phyloP scores from a whole-genome alignment of 352 stramenopile genomes.

The Phytopythium montanum region DNA sequence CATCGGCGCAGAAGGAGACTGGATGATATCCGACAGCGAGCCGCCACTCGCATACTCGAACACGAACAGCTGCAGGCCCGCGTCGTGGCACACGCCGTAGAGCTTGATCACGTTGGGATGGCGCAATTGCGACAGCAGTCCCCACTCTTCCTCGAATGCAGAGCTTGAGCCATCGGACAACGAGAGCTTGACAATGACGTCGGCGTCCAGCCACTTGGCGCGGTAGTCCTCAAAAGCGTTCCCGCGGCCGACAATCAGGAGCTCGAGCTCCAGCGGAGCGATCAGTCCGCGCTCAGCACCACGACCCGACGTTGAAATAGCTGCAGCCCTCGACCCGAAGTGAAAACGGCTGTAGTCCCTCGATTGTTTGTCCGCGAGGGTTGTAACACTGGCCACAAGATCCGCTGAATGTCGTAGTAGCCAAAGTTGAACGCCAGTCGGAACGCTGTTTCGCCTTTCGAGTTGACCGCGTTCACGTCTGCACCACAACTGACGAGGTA shows the following conservation, averaged over 20 bases:
- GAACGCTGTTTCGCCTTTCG: too few species aligned
- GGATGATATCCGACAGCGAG: too few species aligned
- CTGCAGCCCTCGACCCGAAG: too few species aligned
- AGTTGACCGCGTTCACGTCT: too few species aligned
- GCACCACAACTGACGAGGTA: too few species aligned
- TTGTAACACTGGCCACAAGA: too few species aligned
- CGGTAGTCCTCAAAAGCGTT: neutral
- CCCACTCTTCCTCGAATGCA: neutral
- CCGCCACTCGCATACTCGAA: neutral
- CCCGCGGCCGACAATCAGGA: neutral
- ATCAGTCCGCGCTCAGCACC: neutral
- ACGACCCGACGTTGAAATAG: too few species aligned
- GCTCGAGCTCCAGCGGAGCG: neutral
- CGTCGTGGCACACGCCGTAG: neutral
- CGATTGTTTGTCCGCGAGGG: too few species aligned
- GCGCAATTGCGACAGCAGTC: neutral
- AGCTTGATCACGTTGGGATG: neutral
- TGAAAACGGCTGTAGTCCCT: too few species aligned
- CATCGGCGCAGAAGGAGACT: too few species aligned
- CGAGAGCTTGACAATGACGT: neutral
- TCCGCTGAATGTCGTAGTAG: too few species aligned
- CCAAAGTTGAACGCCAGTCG: too few species aligned
- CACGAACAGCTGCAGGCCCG: neutral
- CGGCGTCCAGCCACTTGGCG: neutral
- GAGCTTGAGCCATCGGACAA: neutral